A percentile compares a stretch with the other conserved stretches of the same genome.
Evolutionary conservation across 495 filamentous ascomycete genomes (phyloP).

Genomic region (Cercophora sp.): DNA sequence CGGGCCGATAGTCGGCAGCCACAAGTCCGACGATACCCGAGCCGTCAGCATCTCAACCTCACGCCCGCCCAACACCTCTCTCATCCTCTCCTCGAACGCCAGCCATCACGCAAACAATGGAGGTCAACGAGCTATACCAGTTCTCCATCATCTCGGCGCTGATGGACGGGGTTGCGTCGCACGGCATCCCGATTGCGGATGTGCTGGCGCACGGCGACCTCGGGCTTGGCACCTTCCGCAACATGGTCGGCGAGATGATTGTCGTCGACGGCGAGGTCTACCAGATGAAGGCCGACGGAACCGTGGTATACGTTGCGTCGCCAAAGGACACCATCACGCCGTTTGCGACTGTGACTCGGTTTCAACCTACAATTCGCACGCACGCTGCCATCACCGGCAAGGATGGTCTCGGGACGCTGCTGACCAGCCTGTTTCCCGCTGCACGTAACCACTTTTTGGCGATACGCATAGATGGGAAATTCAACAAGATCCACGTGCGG

Average conservation of each 20-base stretch:
- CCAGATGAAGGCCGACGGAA: constrained; percentile 43
- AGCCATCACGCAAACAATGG: too few relatives aligned
- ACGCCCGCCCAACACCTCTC: too few relatives aligned
- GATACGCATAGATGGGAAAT: constrained; percentile 36
- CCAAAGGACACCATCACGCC: constrained; percentile 29
- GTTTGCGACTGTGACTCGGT: constrained; percentile 43
- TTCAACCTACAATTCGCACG: constrained; percentile 24
- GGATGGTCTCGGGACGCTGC: constrained; percentile 30
- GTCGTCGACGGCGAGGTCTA: constrained; percentile 45
- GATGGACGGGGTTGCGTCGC: constrained; percentile 47
- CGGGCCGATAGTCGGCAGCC: too few relatives aligned
- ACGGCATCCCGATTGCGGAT: constrained; percentile 33
- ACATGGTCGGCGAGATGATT: constrained; percentile 51
- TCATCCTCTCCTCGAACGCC: too few relatives aligned
- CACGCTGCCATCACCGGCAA: constrained; percentile 29
- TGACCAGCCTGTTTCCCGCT: constrained; percentile 33
- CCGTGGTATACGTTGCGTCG: constrained; percentile 25
- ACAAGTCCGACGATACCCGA: too few relatives aligned
- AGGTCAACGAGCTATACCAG: constrained; percentile 47
- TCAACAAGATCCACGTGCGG: constrained; percentile 34
- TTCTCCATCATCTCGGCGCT: constrained; percentile 49
- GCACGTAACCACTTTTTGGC: constrained; percentile 38
- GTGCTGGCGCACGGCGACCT: constrained; percentile 44
- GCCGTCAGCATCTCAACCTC: too few relatives aligned
- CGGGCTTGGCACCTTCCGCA: constrained; percentile 49